Evolutionary conservation across 768 basidiomycete species (phyloP).

Genomic region (Phanerochaete carnosa): DNA sequence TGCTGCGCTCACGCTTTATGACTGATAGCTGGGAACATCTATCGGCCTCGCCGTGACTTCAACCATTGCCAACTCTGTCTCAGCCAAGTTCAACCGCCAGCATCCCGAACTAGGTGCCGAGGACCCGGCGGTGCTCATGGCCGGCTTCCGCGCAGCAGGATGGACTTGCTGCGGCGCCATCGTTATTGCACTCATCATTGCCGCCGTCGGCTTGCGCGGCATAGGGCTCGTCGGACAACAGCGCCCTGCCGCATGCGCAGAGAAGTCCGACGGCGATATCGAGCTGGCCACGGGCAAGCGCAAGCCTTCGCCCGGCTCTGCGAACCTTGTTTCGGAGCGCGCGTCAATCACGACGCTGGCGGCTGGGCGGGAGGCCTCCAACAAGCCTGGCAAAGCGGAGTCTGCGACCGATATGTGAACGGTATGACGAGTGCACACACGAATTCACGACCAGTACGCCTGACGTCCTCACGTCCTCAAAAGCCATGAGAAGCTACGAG

Average conservation of each 20-base stretch:
- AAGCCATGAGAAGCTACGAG: too few species aligned
- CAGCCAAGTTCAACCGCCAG: slow-evolving; percentile 19
- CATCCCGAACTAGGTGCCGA: slow-evolving; percentile 20
- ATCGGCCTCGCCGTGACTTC: slow-evolving; percentile 31
- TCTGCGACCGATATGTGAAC: background rate
- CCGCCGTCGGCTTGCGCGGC: slow-evolving; percentile 13
- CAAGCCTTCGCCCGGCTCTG: background rate
- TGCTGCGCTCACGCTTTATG: background rate
- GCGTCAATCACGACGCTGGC: background rate
- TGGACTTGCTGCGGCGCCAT: slow-evolving; percentile 19
- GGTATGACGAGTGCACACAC: too few species aligned
- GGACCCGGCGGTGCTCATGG: slow-evolving; percentile 31
- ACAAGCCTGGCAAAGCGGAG: background rate
- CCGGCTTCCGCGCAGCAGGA: slow-evolving; percentile 31
- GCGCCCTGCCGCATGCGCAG: background rate
- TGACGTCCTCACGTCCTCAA: too few species aligned
- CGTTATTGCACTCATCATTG: slow-evolving; percentile 8
- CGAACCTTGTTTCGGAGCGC: background rate
- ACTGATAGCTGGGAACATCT: slow-evolving; percentile 30
- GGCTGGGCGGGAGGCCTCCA: background rate
- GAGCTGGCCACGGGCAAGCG: background rate
- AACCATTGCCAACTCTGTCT: slow-evolving; percentile 27
- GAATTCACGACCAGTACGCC: too few species aligned
- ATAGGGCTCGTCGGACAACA: slow-evolving; percentile 13
- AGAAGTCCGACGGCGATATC: background rate